Percentiles rank a stretch among this genome's conserved stretches.
phyloP scores from a whole-genome alignment of 768 basidiomycete genomes.

The Macrocybe gigantea region DNA sequence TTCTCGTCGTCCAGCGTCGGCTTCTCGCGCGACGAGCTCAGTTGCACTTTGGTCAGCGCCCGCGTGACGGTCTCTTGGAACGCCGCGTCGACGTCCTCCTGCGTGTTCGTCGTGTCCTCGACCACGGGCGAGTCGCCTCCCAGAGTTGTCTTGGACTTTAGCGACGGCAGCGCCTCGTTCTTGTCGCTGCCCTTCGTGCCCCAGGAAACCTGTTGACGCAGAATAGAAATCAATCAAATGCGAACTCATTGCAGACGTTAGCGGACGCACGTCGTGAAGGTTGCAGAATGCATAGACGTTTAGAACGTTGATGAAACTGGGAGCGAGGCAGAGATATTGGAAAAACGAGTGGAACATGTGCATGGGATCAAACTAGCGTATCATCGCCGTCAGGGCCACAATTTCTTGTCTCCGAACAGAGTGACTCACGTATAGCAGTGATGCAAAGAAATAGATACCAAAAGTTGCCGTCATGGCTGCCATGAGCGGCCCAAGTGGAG shows the following conservation, averaged over 20 bases:
- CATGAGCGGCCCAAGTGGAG: constrained; percentile 77
- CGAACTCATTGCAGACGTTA: background rate
- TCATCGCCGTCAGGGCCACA: background rate
- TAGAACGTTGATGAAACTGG: constrained; percentile 89
- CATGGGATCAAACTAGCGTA: constrained; percentile 84
- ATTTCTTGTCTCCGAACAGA: background rate
- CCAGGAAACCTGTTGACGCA: constrained; percentile 64
- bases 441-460: constrained; percentile 82
- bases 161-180: constrained; percentile 67
- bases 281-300: constrained; percentile 98
- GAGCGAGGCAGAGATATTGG: constrained; percentile 85
- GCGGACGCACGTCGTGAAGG: constrained; percentile 68
- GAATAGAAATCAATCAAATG: background rate
- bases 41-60: constrained; percentile 58
- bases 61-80: constrained; percentile 82
- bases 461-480: constrained; percentile 88
- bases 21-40: constrained; percentile 45
- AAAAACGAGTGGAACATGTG: constrained; percentile 94
- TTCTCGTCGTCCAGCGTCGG: constrained; percentile 77
- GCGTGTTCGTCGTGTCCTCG: constrained; percentile 66
- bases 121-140: constrained; percentile 64
- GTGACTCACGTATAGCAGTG: constrained; percentile 72
- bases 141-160: constrained; percentile 48
- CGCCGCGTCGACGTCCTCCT: constrained; percentile 73
- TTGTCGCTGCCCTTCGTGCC: constrained; percentile 95